Evolutionary conservation across 352 stramenopile genomes (phyloP), one percentile per base, ranked within the genome.

Genomic region (Paralagenidium karlingii): DNA sequence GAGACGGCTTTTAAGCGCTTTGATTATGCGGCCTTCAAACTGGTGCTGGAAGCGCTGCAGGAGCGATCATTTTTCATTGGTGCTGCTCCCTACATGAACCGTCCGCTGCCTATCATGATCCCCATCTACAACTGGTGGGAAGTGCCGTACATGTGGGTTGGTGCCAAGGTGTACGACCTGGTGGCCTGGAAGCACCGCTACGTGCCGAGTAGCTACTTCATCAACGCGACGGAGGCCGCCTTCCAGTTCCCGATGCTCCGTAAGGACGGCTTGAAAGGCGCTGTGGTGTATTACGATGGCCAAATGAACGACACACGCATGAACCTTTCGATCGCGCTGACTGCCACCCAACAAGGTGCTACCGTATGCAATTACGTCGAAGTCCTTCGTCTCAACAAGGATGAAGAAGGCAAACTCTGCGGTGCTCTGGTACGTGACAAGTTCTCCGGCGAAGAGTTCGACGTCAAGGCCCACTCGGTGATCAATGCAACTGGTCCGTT

Each of bases 241-340:
- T 97, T 95, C 60, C 78, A 92, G 54, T 97, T 97, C 62, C 90
- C 90, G 13, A 96, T 95, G 71, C 77, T 97, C 19, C 76, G 88
- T 41, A 76, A 82, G 40, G 73, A 96, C 18, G 84, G 84, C 2
- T 61, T 97, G 12, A 95, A 96, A 53, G 90, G 90, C 8, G 87
- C 88, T 1, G 68, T 97, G 18, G 77, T 92, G 26, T 92, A 92
- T 59, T 92, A 92, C 54, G 79, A 92, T 38, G 79, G 79, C 20
- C 79, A 96, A 66, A 94, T 94, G 67, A 94, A 98, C 55, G 93
- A 98, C 64, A 94, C 93, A 21, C 74, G 93, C 27, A 95, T 97
- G 77, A 92, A 89, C 56, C 66, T 97, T 27, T 91, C 94, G 16
- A 76, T 98, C 39, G 89, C 86, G 5, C 71, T 97, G 27, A 98